Percentiles rank a stretch among this genome's conserved stretches.
Evolutionary conservation across 345 rosid species (phyloP).

Genomic region (Salix dunnii): DNA sequence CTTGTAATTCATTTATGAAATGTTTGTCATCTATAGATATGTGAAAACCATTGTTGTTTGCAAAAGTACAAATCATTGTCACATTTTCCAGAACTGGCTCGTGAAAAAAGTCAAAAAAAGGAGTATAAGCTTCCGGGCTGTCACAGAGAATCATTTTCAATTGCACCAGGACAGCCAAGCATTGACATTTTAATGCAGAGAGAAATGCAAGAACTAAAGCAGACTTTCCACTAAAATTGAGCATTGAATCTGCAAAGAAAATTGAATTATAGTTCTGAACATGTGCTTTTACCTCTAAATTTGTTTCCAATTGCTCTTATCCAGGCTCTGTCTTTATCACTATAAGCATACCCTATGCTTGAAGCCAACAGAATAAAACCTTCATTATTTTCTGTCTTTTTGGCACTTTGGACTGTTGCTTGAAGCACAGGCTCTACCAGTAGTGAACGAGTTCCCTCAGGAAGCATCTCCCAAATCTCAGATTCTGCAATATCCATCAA

Average conservation of each 20-base stretch:
- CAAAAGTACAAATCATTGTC: no score
- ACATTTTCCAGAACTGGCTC: no score
- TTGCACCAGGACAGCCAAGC: neutral
- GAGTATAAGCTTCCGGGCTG: no score
- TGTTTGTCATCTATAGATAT: no score
- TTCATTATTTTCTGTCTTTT: slow-evolving; percentile 29
- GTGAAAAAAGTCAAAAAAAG: no score
- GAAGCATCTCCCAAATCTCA: slow-evolving; percentile 54
- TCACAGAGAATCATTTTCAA: neutral
- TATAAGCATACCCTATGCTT: slow-evolving; percentile 64
- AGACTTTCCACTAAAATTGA: neutral
- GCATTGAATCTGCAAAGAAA: neutral
- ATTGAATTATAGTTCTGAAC: slow-evolving; percentile 17
- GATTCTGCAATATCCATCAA: slow-evolving; percentile 45
- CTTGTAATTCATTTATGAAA: no score
- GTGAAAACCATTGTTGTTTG: no score
- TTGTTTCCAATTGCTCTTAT: slow-evolving; percentile 68
- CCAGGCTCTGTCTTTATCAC: slow-evolving; percentile 85
- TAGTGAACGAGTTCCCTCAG: slow-evolving; percentile 60
- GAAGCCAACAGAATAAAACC: slow-evolving; percentile 78
- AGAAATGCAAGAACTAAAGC: neutral
- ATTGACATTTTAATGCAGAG: neutral
- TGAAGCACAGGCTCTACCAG: slow-evolving; percentile 56
- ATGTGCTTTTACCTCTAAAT: slow-evolving; percentile 45
- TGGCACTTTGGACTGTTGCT: slow-evolving; percentile 18